Percentiles rank a stretch among this genome's conserved stretches.
phyloP scores from a whole-genome alignment of 495 filamentous ascomycete genomes.

The Jackrogersella multiformis region DNA sequence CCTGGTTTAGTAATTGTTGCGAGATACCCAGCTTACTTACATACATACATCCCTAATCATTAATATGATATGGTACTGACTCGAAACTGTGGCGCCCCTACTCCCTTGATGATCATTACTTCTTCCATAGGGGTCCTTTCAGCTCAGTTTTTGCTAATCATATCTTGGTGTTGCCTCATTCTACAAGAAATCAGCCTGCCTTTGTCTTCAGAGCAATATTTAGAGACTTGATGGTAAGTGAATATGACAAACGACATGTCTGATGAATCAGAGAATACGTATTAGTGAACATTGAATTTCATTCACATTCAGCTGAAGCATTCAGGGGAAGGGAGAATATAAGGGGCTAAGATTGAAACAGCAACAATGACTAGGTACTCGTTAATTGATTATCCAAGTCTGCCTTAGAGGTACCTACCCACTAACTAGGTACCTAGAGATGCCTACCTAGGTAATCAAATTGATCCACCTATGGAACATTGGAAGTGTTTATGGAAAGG shows the following conservation, averaged over 20 bases:
- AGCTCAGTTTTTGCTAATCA: not conserved
- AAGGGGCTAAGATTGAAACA: conserved; percentile 13
- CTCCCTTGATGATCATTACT: not conserved
- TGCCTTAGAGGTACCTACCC: too few species aligned
- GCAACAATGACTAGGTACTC: not conserved
- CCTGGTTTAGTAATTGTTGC: conserved; percentile 7
- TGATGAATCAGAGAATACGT: not conserved
- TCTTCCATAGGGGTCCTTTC: not conserved
- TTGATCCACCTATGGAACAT: not conserved
- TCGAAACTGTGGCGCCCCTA: conserved; percentile 8
- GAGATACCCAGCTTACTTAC: conserved; percentile 29
- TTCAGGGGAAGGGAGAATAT: too few species aligned
- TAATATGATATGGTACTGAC: conserved; percentile 9
- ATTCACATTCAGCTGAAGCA: not conserved
- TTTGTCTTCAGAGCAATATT: not conserved
- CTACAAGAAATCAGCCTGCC: not conserved
- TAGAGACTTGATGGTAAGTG: not conserved
- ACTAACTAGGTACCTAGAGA: too few species aligned
- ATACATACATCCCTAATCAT: not conserved
- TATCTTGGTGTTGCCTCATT: conserved; percentile 9
- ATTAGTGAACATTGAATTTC: not conserved
- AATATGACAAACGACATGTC: conserved; percentile 21
- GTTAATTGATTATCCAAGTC: conserved; percentile 3
- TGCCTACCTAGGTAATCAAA: too few species aligned
- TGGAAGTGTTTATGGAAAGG: not conserved